Evolutionary conservation across 345 rosid genomes (phyloP), one percentile per base, ranked within the genome.

Genomic region (Carallia brachiata): DNA sequence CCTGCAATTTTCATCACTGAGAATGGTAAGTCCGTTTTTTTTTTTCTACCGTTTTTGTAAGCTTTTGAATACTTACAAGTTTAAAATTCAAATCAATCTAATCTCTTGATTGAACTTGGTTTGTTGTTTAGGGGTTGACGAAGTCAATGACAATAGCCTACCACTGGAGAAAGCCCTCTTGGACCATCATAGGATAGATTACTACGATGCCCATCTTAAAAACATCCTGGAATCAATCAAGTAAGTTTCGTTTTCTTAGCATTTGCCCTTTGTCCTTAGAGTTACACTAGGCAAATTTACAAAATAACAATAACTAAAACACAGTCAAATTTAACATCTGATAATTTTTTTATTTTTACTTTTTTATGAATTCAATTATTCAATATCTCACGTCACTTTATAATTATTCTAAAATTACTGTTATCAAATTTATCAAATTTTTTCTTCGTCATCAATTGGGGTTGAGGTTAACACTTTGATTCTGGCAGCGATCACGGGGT

Each of bases 1-100:
- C 67, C 73, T 2, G 27, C 62, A 36, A 39, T 67, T 15, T 53
- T 36, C 16, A 44, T 44, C 10, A 59, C 72, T 3, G 72, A 68
- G 23, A 68, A 68, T 39, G 72, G 72, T 59, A 68, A 5, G 54
- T 18, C 9, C 1, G 1, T 1, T 17, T 19, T 7, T 16, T 16
- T 10, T 6, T 2, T 0, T 3, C 2, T 36, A 23, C 23, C 4
- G 3, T 31, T 6, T 32, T 32, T 4, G 34, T 32, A 4, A 32
- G 34, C 34, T 55, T 0, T 30, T 15, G 3, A 0, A 0, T 13
- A 30, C 12, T 8, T 32, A 0, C 32, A 15, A 13, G 12, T 23
- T 1, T 13, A 10, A 55, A 1, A 54, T 37, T 17, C 1, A 5
- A 16, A 28, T 8, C 36, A 32, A 32, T 16, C 6, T 17, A 18